Percentiles rank a stretch among this genome's conserved stretches.
Evolutionary conservation across 371 early-diverging fungal species (phyloP).

Genomic region (Dichotomocladium elegans): DNA sequence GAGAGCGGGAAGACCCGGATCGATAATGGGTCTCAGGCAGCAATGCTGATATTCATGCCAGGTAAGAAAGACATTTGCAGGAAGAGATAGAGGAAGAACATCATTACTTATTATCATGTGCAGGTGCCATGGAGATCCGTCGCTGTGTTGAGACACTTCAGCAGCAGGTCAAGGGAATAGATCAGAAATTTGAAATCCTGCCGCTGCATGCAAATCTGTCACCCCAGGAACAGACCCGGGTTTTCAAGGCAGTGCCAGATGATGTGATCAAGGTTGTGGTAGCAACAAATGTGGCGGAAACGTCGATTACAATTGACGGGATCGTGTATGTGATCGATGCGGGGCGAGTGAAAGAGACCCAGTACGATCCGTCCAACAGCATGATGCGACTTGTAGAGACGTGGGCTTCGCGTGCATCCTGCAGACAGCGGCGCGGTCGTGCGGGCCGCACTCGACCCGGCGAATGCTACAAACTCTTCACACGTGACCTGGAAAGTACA

Average conservation of each 20-base stretch:
- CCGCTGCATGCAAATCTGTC: conserved; percentile 79
- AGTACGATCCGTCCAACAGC: conserved; percentile 56
- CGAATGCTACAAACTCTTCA: conserved; percentile 70
- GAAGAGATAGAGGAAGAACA: neutral
- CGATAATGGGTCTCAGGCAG: conserved; percentile 34
- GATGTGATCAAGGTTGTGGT: conserved; percentile 86
- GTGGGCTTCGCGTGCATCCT: conserved; percentile 74
- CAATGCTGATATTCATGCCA: conserved; percentile 75
- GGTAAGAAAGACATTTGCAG: conserved; percentile 24
- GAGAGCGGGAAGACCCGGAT: conserved; percentile 35
- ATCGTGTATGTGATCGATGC: conserved; percentile 92
- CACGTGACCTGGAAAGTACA: conserved; percentile 38
- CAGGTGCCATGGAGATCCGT: conserved; percentile 73
- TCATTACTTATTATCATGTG: neutral
- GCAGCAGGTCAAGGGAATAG: too few species aligned
- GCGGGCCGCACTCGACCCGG: conserved; percentile 90
- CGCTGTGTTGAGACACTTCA: conserved; percentile 59
- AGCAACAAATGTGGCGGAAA: conserved; percentile 96
- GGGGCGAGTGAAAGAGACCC: conserved; percentile 82
- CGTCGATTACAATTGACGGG: conserved; percentile 89
- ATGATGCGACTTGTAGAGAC: conserved; percentile 54
- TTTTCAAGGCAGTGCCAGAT: conserved; percentile 54
- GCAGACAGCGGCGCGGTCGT: conserved; percentile 88
- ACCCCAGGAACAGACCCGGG: conserved; percentile 63
- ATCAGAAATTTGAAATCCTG: conserved; percentile 38